Evolutionary conservation across 352 stramenopile genomes (phyloP).

Genomic region (Globisporangium echinulatum): DNA sequence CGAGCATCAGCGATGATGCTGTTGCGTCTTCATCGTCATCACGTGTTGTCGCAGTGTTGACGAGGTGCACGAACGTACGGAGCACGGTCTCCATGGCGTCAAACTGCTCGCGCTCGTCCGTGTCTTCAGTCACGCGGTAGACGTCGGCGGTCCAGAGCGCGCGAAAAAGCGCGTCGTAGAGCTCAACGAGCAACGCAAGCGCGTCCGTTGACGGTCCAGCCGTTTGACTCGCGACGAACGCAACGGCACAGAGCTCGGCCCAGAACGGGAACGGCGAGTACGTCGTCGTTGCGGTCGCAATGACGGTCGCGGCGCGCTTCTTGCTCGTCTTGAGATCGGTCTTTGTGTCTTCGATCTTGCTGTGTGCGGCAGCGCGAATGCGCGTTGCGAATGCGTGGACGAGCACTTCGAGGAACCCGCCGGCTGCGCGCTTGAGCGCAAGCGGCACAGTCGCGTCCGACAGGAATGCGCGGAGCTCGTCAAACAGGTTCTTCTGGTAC

Average conservation of each 20-base stretch:
- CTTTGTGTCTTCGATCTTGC: constrained; percentile 72
- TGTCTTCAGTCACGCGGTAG: constrained; percentile 85
- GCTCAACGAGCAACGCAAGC: constrained; percentile 29
- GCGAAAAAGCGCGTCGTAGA: constrained; percentile 62
- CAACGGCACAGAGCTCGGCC: constrained; percentile 70
- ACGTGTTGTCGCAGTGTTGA: constrained; percentile 1
- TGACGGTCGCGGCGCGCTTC: constrained; percentile 69
- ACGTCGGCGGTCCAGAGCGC: constrained; percentile 63
- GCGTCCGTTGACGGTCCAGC: neutral
- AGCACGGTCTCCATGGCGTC: constrained; percentile 73
- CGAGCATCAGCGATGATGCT: neutral
- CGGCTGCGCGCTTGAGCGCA: constrained; percentile 41
- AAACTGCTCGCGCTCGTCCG: constrained; percentile 72
- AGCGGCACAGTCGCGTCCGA: constrained; percentile 23
- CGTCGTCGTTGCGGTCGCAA: constrained; percentile 61
- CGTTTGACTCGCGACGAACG: constrained; percentile 34
- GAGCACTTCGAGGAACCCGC: constrained; percentile 58
- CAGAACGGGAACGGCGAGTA: constrained; percentile 87
- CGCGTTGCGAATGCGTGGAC: constrained; percentile 46
- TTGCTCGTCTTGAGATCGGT: constrained; percentile 65
- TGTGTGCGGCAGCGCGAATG: constrained; percentile 50
- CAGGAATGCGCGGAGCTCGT: constrained; percentile 56
- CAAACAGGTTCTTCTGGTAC: constrained; percentile 77
- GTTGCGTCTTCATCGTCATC: neutral
- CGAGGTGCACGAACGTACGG: constrained; percentile 33